Evolutionary conservation across 768 basidiomycete species (phyloP).

Genomic region (Leccinum disarticulatum): DNA sequence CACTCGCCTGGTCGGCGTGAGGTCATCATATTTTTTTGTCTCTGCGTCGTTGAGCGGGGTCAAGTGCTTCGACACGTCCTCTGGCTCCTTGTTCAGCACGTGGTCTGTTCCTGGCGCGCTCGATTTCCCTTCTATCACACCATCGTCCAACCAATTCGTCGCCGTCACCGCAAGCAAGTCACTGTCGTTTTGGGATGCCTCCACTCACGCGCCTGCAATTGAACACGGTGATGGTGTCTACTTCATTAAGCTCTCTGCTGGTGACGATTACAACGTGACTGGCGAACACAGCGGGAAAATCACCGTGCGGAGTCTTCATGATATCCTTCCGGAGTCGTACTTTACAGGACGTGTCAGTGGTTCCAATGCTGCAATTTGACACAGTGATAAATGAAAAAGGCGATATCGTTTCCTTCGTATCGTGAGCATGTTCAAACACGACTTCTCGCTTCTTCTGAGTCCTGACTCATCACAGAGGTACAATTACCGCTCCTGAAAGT

Average conservation of each 20-base stretch:
- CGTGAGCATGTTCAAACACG: not conserved
- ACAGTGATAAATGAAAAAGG: not conserved
- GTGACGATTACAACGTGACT: not conserved
- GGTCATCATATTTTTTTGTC: too few relatives aligned
- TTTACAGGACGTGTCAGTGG: not conserved
- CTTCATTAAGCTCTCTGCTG: slow-evolving; percentile 1
- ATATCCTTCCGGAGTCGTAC: slow-evolving; percentile 1
- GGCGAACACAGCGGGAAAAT: slow-evolving; percentile 4
- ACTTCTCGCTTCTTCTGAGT: not conserved
- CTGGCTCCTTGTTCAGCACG: not conserved
- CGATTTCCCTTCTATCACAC: not conserved
- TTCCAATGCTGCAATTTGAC: too few relatives aligned
- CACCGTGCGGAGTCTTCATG: not conserved
- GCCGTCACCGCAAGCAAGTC: not conserved
- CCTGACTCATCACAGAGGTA: not conserved
- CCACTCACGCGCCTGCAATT: not conserved
- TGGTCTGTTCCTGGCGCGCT: not conserved
- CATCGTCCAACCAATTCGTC: not conserved
- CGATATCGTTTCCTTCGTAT: not conserved
- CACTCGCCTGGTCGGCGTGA: too few relatives aligned
- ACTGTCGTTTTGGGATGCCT: not conserved
- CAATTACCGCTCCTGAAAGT: not conserved
- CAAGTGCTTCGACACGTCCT: too few relatives aligned
- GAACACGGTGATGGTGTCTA: not conserved
- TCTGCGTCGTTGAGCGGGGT: too few relatives aligned